These are phyloP conservation scores for Epichloe amarillans DNA, from an alignment of 2,329 filamentous ascomycete genomes.

Conservation along the genomic window DNA sequence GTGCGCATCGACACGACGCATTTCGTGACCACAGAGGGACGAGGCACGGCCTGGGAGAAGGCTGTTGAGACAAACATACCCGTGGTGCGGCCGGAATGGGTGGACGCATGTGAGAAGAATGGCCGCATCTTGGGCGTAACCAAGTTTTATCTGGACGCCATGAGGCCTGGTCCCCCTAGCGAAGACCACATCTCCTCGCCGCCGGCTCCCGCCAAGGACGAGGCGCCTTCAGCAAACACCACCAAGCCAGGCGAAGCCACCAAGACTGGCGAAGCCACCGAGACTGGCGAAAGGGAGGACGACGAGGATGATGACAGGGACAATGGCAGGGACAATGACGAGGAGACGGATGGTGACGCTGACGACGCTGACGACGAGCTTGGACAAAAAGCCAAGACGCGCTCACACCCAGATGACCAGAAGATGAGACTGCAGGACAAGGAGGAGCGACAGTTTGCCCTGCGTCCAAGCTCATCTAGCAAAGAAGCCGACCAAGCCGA, in stretches of 20 bases:
- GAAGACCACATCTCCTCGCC: slow-evolving; percentile 16
- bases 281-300: slow-evolving; percentile 14
- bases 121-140: slow-evolving; percentile 88
- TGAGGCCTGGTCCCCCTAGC: slow-evolving; percentile 32
- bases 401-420: slow-evolving; percentile 32
- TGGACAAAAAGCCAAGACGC: slow-evolving; percentile 23
- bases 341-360: slow-evolving; percentile 7
- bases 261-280: slow-evolving; percentile 13
- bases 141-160: slow-evolving; percentile 88
- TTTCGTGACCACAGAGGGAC: slow-evolving; percentile 90
- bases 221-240: slow-evolving; percentile 15
- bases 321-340: slow-evolving; percentile 7
- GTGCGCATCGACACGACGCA: slow-evolving; percentile 97
- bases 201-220: slow-evolving; percentile 16
- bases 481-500: slow-evolving; percentile 17
- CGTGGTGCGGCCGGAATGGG: slow-evolving; percentile 91
- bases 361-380: slow-evolving; percentile 7
- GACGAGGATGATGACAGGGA: slow-evolving; percentile 7
- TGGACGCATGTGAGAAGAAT: slow-evolving; percentile 88
- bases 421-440: slow-evolving; percentile 43
- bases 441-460: slow-evolving; percentile 38
- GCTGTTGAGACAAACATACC: slow-evolving; percentile 97
- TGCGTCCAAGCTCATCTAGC: slow-evolving; percentile 25
- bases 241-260: slow-evolving; percentile 7
- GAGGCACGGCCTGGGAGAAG: slow-evolving; percentile 87